Evolutionary conservation across 208 protist genomes (phyloP).

Genomic region (Trypanosoma conorhini): DNA sequence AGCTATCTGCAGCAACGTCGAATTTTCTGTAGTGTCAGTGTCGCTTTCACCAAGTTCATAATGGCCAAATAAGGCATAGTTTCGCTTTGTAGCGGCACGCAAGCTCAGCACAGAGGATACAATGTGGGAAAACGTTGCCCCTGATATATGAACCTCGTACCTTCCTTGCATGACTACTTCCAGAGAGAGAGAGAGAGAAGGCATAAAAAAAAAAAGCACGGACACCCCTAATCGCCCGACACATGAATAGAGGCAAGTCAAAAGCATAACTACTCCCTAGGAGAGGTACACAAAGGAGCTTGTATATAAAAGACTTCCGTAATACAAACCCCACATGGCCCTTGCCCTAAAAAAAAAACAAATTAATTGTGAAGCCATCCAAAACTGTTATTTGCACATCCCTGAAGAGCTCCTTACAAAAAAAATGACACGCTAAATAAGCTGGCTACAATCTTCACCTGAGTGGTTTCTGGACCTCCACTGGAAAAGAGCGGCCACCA

Average conservation of each 20-base stretch:
- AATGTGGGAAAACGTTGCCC: constrained; percentile 47
- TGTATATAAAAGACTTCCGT: neutral
- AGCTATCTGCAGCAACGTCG: constrained; percentile 32
- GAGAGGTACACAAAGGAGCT: neutral
- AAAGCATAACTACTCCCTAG: neutral
- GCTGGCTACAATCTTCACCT: constrained; percentile 21
- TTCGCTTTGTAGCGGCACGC: constrained; percentile 19
- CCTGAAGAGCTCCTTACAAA: neutral
- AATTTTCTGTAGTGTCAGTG: constrained; percentile 36
- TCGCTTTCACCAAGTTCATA: constrained; percentile 30
- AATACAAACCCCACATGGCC: neutral
- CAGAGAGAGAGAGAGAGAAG: neutral
- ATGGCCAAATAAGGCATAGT: constrained; percentile 43
- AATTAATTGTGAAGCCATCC: neutral
- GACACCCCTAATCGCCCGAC: neutral
- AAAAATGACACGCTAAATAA: constrained; percentile 12
- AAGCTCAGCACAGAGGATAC: constrained; percentile 35
- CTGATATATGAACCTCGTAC: constrained; percentile 48
- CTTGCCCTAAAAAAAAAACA: neutral
- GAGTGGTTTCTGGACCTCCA: constrained; percentile 20
- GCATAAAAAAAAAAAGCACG: constrained; percentile 9
- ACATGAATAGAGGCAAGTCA: neutral
- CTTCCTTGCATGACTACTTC: constrained; percentile 11
- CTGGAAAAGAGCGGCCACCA: constrained; percentile 19
- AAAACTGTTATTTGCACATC: neutral